Conservation (phyloP, 345 rosid species). For the Pistacia vera region DNA sequence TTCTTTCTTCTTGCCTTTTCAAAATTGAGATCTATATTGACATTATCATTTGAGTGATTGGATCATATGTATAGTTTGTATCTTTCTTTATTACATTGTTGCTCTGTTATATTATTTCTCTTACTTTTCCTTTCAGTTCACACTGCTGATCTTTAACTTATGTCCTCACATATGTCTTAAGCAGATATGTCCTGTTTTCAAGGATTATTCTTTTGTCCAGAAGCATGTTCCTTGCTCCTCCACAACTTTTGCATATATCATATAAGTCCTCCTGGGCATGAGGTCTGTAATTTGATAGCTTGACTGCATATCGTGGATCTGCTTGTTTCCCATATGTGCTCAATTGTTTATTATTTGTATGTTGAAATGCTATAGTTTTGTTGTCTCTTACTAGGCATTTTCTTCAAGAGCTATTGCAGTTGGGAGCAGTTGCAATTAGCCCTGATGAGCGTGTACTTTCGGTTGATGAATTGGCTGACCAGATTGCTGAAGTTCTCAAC, state of each 20-base stretch:
- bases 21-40: slow-evolving; percentile 10
- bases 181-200: slow-evolving; percentile 91
- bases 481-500: slow-evolving; percentile 86
- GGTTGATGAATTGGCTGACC: slow-evolving; percentile 94
- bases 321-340: background rate
- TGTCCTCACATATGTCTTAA: slow-evolving; percentile 17
- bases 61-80: background rate
- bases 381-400: slow-evolving; percentile 54
- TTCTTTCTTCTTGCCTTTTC: background rate
- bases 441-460: slow-evolving; percentile 67
- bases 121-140: background rate
- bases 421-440: slow-evolving; percentile 73
- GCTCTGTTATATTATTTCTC: background rate
- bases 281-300: slow-evolving; percentile 64
- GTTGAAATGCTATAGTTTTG: slow-evolving; percentile 32
- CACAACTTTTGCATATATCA: slow-evolving; percentile 98
- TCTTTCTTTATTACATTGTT: background rate
- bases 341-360: slow-evolving; percentile 1
- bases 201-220: slow-evolving; percentile 86
- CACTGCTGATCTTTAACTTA: slow-evolving; percentile 12
- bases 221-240: slow-evolving; percentile 86
- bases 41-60: background rate
- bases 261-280: slow-evolving; percentile 95
- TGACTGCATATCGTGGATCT: background rate
- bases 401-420: slow-evolving; percentile 88